Base-by-base conservation (phyloP, 768 basidiomycete species). In the Gelatoporia subvermispora region DNA sequence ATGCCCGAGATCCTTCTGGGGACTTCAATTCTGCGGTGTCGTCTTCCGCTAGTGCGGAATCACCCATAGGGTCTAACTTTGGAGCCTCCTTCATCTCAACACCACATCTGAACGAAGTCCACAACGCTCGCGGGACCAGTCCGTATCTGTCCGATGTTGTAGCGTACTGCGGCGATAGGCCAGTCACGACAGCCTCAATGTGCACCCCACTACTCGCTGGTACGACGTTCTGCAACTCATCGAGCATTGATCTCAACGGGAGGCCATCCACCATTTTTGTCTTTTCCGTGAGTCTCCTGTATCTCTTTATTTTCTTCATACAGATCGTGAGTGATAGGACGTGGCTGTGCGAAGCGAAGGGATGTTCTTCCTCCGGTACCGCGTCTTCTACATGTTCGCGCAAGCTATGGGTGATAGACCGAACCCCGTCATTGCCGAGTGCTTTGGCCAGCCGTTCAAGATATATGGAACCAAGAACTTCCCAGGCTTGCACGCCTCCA, bases 381-480 rank as follows among this genome's bases (percentile, higher is more conserved):
- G 84, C 2, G 72, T 75, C 47, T 84, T 86, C 57, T 81, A 85
- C 61, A 66, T 86, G 31, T 59, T 72, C 13, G 43, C 40, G 18
- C 10, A 41, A 4, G 28, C 24, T 8, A n/a, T n/a, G 8, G 23
- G 13, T 1, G 3, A 8, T 17, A 4, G 18, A 11, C n/a, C 35
- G 7, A 13, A 35, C 1, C 69, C 70, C 1, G 70, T 85, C 4
- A 74, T 81, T 51, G 83, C 84, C 2, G 83, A 86, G 65, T 76
- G 75, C 51, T 83, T 78, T 54, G 82, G 85, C 3, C 79, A 80
- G 0, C 52, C 70, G 3, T 86, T 86, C 62, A 76, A 74, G 20
- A 76, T 88, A 0, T 86, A 81, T 57, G 81, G 82, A 4, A 84
- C 85, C 3, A 86, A 86, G 56, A 77, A 81, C 47, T 85, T 86